Evolutionary conservation across 768 basidiomycete species (phyloP).

Genomic region (Phylloporus rhodoxanthus): DNA sequence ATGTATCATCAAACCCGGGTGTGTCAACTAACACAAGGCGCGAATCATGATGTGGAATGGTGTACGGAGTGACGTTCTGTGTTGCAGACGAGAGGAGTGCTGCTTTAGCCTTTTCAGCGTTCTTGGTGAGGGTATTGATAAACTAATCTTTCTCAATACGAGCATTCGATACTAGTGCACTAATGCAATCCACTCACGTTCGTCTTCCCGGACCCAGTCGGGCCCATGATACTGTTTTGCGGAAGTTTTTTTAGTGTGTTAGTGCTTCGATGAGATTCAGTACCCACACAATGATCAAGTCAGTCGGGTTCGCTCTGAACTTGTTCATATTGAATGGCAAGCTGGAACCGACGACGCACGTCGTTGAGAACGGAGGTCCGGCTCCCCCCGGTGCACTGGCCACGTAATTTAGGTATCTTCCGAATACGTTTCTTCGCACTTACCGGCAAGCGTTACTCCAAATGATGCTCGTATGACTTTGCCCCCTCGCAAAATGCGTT

Average conservation of each 20-base stretch:
- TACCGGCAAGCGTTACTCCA: not conserved
- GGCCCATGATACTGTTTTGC: constrained; percentile 18
- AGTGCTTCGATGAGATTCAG: not conserved
- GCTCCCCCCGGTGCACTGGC: not conserved
- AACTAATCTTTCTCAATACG: constrained; percentile 1
- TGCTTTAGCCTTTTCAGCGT: not conserved
- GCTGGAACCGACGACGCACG: too few relatives aligned
- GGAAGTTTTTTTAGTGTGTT: not conserved
- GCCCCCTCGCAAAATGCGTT: too few relatives aligned
- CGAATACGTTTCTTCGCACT: not conserved
- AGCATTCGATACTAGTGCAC: not conserved
- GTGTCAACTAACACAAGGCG: constrained; percentile 19
- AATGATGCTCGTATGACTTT: too few relatives aligned
- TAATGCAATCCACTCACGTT: constrained; percentile 13
- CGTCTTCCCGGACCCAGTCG: constrained; percentile 22
- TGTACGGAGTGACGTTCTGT: constrained; percentile 2
- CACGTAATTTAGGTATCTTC: not conserved
- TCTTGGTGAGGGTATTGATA: constrained; percentile 11
- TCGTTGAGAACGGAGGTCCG: too few relatives aligned
- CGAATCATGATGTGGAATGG: not conserved
- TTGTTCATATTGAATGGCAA: not conserved
- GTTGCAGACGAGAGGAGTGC: constrained; percentile 11
- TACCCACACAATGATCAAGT: constrained; percentile 15
- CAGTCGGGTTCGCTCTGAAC: constrained; percentile 8
- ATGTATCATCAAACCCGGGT: constrained; percentile 19